phyloP scores from a whole-genome alignment of 176 grass and related monocot genomes.

The Aegilops longissima region DNA sequence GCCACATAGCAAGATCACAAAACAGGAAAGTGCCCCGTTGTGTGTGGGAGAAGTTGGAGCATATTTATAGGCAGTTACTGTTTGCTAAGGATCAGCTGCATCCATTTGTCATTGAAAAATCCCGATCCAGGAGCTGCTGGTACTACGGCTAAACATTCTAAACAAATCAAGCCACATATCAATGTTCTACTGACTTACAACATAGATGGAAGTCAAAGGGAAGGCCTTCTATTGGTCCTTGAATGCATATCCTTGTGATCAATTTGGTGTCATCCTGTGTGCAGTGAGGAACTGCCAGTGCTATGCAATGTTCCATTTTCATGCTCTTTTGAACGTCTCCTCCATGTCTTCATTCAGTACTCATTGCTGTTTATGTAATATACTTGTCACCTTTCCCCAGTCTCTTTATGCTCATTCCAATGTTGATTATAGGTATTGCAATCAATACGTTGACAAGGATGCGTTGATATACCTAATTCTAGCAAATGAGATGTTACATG shows the following conservation, averaged over 20 bases:
- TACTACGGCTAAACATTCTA: constrained; percentile 1
- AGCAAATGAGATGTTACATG: constrained; percentile 97
- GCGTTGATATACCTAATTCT: constrained; percentile 88
- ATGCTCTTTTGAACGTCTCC: not conserved
- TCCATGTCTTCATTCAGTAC: not conserved
- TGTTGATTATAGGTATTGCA: constrained; percentile 70
- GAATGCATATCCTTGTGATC: not conserved
- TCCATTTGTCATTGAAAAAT: not conserved
- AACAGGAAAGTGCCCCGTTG: not conserved
- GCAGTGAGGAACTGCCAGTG: constrained; percentile 11
- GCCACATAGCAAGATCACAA: not conserved
- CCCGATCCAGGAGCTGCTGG: not conserved
- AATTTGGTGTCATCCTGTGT: not conserved
- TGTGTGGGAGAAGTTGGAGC: not conserved
- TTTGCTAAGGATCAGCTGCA: not conserved
- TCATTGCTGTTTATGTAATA: not conserved
- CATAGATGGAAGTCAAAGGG: constrained; percentile 3
- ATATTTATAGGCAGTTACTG: not conserved
- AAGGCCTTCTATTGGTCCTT: not conserved
- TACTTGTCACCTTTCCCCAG: not conserved
- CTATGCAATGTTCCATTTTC: not conserved
- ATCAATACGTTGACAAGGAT: constrained; percentile 90
- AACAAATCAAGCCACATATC: not conserved
- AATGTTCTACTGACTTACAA: not conserved
- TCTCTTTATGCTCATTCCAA: constrained; percentile 19